Evolutionary conservation across 1,284 basidiomycete species (phyloP).

Genomic region (Chalciporus sp.): DNA sequence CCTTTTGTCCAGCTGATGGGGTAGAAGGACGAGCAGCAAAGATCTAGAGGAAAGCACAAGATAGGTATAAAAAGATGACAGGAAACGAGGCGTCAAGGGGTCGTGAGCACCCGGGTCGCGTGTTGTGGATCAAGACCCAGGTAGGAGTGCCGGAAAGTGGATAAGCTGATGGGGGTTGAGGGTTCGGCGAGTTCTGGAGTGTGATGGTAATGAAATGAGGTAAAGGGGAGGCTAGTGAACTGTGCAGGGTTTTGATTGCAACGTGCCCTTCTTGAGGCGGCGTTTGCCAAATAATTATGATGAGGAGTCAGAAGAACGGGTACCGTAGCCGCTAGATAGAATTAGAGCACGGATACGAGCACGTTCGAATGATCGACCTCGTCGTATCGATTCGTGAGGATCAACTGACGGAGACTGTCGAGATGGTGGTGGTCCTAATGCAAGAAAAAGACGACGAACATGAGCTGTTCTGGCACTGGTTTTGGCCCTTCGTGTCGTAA

Average conservation of each 20-base stretch:
- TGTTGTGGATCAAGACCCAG: slow-evolving; percentile 40
- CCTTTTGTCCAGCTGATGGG: slow-evolving; percentile 37
- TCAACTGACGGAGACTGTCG: slow-evolving; percentile 7
- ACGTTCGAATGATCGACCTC: slow-evolving; percentile 24
- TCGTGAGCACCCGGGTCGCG: slow-evolving; percentile 51
- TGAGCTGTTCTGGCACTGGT: slow-evolving; percentile 32
- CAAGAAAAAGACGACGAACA: slow-evolving; percentile 20
- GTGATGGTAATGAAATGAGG: slow-evolving; percentile 56
- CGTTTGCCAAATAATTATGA: slow-evolving; percentile 43
- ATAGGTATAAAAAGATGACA: slow-evolving; percentile 65
- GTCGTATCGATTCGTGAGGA: slow-evolving; percentile 15
- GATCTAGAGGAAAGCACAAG: slow-evolving; percentile 46
- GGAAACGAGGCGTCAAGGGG: slow-evolving; percentile 42
- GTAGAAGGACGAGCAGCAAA: slow-evolving; percentile 38
- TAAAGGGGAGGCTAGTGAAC: slow-evolving; percentile 58
- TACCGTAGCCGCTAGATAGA: slow-evolving; percentile 19
- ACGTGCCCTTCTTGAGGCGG: slow-evolving; percentile 66
- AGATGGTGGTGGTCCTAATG: slow-evolving; percentile 19
- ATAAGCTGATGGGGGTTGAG: slow-evolving; percentile 39
- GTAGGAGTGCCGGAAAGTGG: slow-evolving; percentile 29
- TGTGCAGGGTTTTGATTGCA: slow-evolving; percentile 66
- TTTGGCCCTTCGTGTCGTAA: slow-evolving; percentile 36
- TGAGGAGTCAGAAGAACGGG: slow-evolving; percentile 19
- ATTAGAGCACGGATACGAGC: slow-evolving; percentile 25
- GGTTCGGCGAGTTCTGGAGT: slow-evolving; percentile 38